phyloP scores from a whole-genome alignment of 2,329 filamentous ascomycete species.

The Triangularia setosa region DNA sequence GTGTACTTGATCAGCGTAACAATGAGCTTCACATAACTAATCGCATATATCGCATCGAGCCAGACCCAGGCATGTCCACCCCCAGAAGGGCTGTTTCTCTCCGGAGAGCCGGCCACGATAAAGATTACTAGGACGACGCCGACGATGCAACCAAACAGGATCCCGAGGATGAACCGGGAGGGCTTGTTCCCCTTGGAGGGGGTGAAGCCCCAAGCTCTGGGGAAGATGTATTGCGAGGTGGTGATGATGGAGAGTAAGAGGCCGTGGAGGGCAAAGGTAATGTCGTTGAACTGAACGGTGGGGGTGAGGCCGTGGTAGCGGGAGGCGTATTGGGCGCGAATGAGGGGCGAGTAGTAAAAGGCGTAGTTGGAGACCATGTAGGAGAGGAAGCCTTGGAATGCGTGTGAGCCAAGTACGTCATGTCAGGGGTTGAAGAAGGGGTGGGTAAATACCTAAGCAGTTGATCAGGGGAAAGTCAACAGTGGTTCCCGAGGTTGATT shows the following conservation, averaged over 20 bases:
- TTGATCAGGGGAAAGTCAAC: conserved; percentile 85
- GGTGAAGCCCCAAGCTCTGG: conserved; percentile 70
- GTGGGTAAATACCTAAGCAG: conserved; percentile 43
- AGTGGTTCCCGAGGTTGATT: conserved; percentile 76
- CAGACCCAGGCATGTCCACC: conserved; percentile 50
- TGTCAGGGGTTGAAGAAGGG: not conserved
- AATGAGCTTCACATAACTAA: conserved; percentile 85
- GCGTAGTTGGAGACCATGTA: conserved; percentile 72
- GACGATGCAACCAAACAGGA: conserved; percentile 65
- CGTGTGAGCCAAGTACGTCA: not conserved
- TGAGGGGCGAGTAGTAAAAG: conserved; percentile 74
- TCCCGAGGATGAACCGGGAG: conserved; percentile 59
- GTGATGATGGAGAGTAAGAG: conserved; percentile 66
- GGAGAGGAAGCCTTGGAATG: conserved; percentile 57
- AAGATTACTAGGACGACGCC: conserved; percentile 52
- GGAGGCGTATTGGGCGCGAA: conserved; percentile 77
- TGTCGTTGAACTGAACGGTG: conserved; percentile 85
- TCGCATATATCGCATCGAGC: conserved; percentile 61
- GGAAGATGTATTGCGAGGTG: conserved; percentile 73
- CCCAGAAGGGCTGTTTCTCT: conserved; percentile 33
- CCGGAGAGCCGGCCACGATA: conserved; percentile 39
- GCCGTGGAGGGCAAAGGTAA: conserved; percentile 82
- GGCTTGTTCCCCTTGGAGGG: conserved; percentile 53
- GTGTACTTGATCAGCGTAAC: conserved; percentile 91
- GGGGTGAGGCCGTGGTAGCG: conserved; percentile 73